A percentile compares a stretch with the other conserved stretches of the same genome.
Conservation (phyloP, 2,329 filamentous ascomycete species). For the Colletotrichum tamarilloi region DNA sequence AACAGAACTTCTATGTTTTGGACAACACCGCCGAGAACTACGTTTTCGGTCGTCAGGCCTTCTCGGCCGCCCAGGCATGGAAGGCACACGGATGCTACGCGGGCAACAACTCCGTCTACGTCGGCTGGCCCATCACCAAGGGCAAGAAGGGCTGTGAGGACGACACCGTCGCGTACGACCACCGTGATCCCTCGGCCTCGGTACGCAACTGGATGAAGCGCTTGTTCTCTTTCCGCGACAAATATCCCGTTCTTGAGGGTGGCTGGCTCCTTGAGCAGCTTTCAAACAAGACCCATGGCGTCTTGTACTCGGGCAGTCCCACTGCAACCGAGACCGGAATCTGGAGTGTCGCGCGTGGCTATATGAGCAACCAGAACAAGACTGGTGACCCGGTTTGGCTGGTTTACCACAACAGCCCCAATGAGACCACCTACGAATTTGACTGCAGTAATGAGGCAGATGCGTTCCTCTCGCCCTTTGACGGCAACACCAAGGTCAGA, state of each 20-base stretch:
- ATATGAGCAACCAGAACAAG: conserved; percentile 63
- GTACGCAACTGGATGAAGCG: conserved; percentile 70
- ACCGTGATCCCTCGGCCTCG: conserved; percentile 71
- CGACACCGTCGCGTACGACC: conserved; percentile 67
- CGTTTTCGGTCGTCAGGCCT: conserved; percentile 72
- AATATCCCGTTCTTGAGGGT: conserved; percentile 69
- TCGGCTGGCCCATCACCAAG: conserved; percentile 66
- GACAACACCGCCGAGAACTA: conserved; percentile 74
- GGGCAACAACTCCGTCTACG: conserved; percentile 66
- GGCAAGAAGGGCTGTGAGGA: conserved; percentile 67
- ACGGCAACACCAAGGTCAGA: conserved; percentile 64
- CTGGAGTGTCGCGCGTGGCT: conserved; percentile 68
- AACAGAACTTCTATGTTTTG: conserved; percentile 72
- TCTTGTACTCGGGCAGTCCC: conserved; percentile 63
- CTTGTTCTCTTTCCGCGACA: conserved; percentile 69
- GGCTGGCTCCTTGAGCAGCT: conserved; percentile 66
- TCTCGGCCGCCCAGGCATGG: conserved; percentile 72
- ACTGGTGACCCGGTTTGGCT: conserved; percentile 62
- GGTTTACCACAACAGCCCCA: conserved; percentile 61
- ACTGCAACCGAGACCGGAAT: conserved; percentile 67
- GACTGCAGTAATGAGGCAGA: conserved; percentile 60
- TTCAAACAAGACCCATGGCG: conserved; percentile 64
- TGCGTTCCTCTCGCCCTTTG: conserved; percentile 68
- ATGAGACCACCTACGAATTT: conserved; percentile 64
- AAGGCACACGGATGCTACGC: conserved; percentile 73